Evolutionary conservation across 2,329 filamentous ascomycete genomes (phyloP).

Genomic region (Alternaria ventricosa): DNA sequence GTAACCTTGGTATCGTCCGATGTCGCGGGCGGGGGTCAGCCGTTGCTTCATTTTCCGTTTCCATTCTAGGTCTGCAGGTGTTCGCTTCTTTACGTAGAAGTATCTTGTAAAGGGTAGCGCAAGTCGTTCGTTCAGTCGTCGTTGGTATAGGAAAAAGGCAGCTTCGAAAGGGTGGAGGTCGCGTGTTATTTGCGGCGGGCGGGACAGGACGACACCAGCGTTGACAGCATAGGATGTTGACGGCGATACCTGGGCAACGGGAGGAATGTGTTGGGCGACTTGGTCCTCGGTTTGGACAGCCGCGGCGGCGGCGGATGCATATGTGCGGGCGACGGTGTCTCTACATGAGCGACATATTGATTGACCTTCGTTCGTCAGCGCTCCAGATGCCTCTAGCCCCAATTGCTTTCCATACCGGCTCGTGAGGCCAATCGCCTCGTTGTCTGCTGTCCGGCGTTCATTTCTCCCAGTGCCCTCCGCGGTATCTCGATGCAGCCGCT

Average conservation of each 20-base stretch:
- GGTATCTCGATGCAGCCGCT: constrained; percentile 15
- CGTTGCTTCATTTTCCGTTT: constrained; percentile 82
- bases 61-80: constrained; percentile 85
- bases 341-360: constrained; percentile 56
- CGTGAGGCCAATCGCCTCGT: constrained; percentile 52
- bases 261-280: constrained; percentile 38
- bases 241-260: constrained; percentile 49
- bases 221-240: constrained; percentile 54
- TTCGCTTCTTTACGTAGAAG: constrained; percentile 95
- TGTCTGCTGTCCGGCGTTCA: constrained; percentile 55
- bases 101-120: constrained; percentile 84
- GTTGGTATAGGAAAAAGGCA: constrained; percentile 95
- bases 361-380: constrained; percentile 46
- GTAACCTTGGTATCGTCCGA: constrained; percentile 82
- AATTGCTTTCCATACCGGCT: constrained; percentile 41
- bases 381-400: not conserved
- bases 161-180: constrained; percentile 87
- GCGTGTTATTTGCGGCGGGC: constrained; percentile 85
- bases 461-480: constrained; percentile 23
- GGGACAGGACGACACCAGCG: constrained; percentile 82
- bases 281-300: constrained; percentile 44
- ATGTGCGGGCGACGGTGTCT: constrained; percentile 47
- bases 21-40: constrained; percentile 78
- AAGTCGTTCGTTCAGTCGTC: constrained; percentile 91
- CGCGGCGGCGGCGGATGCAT: constrained; percentile 45